phyloP scores from a whole-genome alignment of 1,139 yeast genomes.

The Taphrina populina region DNA sequence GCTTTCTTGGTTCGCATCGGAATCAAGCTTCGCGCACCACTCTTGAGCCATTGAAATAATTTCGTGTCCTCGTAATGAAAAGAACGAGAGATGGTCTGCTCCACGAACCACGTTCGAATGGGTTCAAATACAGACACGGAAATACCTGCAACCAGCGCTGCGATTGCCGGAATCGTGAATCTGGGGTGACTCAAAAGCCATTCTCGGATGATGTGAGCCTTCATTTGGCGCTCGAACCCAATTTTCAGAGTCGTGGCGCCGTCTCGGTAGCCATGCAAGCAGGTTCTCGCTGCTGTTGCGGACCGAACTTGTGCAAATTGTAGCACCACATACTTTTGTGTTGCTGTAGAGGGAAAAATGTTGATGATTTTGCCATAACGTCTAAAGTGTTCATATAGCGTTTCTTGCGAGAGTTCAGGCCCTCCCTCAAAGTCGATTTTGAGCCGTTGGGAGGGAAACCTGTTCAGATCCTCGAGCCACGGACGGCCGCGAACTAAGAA shows the following conservation, averaged over 20 bases:
- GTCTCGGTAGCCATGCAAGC: slow-evolving; percentile 68
- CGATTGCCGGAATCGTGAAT: slow-evolving; percentile 65
- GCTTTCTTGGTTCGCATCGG: slow-evolving; percentile 42
- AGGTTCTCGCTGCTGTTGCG: slow-evolving; percentile 85
- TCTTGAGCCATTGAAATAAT: slow-evolving; percentile 38
- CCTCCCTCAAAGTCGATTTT: slow-evolving; percentile 74
- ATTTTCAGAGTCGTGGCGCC: slow-evolving; percentile 66
- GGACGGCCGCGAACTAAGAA: slow-evolving; percentile 86
- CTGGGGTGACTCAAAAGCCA: slow-evolving; percentile 74
- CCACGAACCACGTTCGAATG: slow-evolving; percentile 75
- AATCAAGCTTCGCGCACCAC: slow-evolving; percentile 42
- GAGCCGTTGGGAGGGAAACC: slow-evolving; percentile 66
- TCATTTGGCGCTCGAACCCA: slow-evolving; percentile 61
- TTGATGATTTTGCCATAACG: slow-evolving; percentile 82
- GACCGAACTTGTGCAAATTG: slow-evolving; percentile 59
- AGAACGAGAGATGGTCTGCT: slow-evolving; percentile 62
- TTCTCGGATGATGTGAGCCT: slow-evolving; percentile 49
- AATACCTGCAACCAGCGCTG: slow-evolving; percentile 66
- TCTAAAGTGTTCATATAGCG: slow-evolving; percentile 68
- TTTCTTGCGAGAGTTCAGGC: slow-evolving; percentile 69
- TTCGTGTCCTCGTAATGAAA: slow-evolving; percentile 42
- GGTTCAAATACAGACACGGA: slow-evolving; percentile 92
- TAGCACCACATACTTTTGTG: slow-evolving; percentile 53
- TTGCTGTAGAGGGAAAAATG: slow-evolving; percentile 58
- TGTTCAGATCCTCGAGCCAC: slow-evolving; percentile 83